Evolutionary conservation across 2,329 filamentous ascomycete species (phyloP).

Genomic region (Alternaria sp.): DNA sequence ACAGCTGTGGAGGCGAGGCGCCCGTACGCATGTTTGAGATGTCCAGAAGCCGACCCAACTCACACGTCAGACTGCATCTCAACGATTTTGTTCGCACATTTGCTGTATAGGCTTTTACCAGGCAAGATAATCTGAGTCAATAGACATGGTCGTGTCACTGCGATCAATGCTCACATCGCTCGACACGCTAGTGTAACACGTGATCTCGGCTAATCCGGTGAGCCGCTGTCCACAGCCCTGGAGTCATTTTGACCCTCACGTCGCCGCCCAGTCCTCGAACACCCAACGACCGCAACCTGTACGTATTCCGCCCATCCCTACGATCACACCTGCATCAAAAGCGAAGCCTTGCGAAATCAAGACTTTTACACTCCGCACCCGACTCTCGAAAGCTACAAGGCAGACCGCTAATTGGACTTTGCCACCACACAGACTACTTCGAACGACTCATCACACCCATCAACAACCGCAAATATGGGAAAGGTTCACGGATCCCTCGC

Average conservation of each 20-base stretch:
- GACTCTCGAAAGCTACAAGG: conserved; percentile 9
- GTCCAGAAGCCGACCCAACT: not conserved
- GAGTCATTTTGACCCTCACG: conserved; percentile 25
- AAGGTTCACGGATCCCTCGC: conserved; percentile 94
- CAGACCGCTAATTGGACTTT: conserved; percentile 39
- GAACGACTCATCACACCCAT: conserved; percentile 34
- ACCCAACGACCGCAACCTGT: conserved; percentile 45
- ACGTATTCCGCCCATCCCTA: conserved; percentile 34
- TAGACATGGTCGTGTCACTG: not conserved
- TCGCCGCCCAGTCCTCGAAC: conserved; percentile 44
- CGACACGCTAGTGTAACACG: conserved; percentile 17
- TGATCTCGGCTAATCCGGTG: conserved; percentile 35
- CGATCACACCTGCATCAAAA: conserved; percentile 4
- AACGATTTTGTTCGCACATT: not conserved
- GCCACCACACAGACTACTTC: conserved; percentile 43
- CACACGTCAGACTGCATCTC: not conserved
- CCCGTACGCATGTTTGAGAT: not conserved
- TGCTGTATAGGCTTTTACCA: not conserved
- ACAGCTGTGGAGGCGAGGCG: not conserved
- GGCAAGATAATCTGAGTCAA: not conserved
- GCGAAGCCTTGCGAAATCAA: conserved; percentile 15
- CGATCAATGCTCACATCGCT: not conserved
- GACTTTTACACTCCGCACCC: not conserved
- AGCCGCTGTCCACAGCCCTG: conserved; percentile 15
- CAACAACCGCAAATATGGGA: conserved; percentile 74